Percentiles rank a stretch among this genome's conserved stretches.
Conservation (phyloP, 1,139 yeast species). For the Suhomyces bribrorum region DNA sequence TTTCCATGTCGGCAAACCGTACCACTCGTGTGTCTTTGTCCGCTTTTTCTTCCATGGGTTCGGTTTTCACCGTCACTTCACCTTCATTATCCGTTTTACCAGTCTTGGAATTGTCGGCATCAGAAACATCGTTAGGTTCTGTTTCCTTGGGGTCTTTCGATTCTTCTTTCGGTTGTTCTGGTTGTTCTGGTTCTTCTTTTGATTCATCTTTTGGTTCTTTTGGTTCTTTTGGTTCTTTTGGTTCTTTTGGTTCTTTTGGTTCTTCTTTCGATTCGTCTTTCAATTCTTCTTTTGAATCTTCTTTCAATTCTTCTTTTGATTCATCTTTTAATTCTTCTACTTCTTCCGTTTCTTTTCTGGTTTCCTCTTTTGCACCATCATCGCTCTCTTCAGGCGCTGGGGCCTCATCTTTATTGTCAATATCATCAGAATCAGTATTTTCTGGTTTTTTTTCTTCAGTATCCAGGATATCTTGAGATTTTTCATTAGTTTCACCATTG, state of each 20-base stretch:
- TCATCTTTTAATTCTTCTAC: background rate
- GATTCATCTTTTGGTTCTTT: background rate
- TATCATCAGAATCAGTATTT: constrained; percentile 4
- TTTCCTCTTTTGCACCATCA: constrained; percentile 1
- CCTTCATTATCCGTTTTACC: constrained; percentile 1
- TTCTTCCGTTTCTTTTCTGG: constrained; percentile 4
- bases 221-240: background rate
- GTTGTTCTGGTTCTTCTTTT: background rate
- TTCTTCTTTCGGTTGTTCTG: background rate
- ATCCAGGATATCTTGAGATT: background rate
- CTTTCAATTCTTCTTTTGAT: background rate
- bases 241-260: too few relatives aligned
- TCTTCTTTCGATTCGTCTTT: background rate
- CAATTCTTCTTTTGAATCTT: background rate
- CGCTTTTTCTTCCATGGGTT: background rate
- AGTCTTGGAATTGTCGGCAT: constrained; percentile 4
- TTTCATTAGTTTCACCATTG: constrained; percentile 1
- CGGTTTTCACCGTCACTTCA: constrained; percentile 3
- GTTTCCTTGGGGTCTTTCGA: background rate
- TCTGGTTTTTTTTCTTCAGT: constrained; percentile 7
- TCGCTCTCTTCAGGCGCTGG: constrained; percentile 1
- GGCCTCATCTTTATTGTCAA: constrained; percentile 2
- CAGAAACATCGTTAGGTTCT: background rate
- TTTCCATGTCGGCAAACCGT: constrained; percentile 29
- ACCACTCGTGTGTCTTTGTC: constrained; percentile 10